phyloP scores from a whole-genome alignment of 2,329 filamentous ascomycete genomes.

The Clarireedia homoeocarpa region DNA sequence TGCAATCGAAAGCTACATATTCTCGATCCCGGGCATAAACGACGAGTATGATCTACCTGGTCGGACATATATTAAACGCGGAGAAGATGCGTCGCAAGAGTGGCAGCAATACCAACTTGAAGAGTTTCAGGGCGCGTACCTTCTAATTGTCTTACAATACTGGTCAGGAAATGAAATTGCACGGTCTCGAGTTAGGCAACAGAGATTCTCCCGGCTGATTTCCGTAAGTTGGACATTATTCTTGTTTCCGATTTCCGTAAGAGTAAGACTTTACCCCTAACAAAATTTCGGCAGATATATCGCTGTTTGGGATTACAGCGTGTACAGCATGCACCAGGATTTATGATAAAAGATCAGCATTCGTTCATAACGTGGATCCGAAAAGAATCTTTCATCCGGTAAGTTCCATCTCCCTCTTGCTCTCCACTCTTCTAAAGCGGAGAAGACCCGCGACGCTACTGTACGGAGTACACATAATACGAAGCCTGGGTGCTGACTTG shows the following conservation, averaged over 20 bases:
- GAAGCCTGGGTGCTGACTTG: neutral
- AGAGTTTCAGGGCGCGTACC: constrained; percentile 28
- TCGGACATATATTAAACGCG: constrained; percentile 20
- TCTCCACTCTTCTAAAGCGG: neutral
- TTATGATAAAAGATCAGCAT: constrained; percentile 21
- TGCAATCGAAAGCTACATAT: constrained; percentile 24
- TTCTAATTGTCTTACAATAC: constrained; percentile 27
- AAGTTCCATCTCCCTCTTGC: neutral
- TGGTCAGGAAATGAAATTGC: constrained; percentile 26
- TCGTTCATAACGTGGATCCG: constrained; percentile 25
- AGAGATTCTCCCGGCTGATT: constrained; percentile 23
- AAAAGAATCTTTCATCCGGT: constrained; percentile 26
- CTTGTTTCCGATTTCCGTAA: neutral
- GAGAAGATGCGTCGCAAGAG: constrained; percentile 18
- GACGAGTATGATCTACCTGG: constrained; percentile 26
- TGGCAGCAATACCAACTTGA: constrained; percentile 28
- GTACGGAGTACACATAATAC: too few relatives aligned
- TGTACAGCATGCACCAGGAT: constrained; percentile 20
- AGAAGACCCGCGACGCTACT: neutral
- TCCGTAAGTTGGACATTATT: constrained; percentile 17
- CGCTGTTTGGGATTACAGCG: constrained; percentile 21
- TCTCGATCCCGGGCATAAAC: constrained; percentile 22
- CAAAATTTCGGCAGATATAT: constrained; percentile 20
- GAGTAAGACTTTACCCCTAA: neutral
- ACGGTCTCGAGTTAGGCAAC: constrained; percentile 24